Evolutionary conservation across 1,284 basidiomycete genomes (phyloP).

Genomic region (Marasmius tenuissimus): DNA sequence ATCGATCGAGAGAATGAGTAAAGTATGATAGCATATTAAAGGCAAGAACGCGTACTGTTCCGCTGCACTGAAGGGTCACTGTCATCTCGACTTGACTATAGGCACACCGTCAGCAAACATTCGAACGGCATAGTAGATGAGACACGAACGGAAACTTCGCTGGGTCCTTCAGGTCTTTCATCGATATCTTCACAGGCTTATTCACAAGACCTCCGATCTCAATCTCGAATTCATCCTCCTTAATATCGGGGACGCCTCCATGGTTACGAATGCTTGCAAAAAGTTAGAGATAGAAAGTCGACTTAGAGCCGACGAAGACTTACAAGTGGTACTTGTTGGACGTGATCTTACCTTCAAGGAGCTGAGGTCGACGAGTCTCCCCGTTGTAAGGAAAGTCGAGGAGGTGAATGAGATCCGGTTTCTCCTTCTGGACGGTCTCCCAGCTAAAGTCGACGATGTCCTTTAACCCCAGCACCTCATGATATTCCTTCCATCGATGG

Average conservation of each 20-base stretch:
- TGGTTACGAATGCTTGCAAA: slow-evolving; percentile 14
- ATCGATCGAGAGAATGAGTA: neutral
- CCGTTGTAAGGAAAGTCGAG: slow-evolving; percentile 57
- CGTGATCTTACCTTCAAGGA: slow-evolving; percentile 44
- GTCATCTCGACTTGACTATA: slow-evolving; percentile 48
- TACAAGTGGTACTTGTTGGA: slow-evolving; percentile 50
- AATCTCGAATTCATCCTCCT: slow-evolving; percentile 33
- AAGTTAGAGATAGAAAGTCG: slow-evolving; percentile 20
- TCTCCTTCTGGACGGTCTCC: slow-evolving; percentile 53
- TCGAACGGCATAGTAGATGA: neutral
- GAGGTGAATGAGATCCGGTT: slow-evolving; percentile 52
- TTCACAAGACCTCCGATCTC: slow-evolving; percentile 53
- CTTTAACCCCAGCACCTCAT: slow-evolving; percentile 47
- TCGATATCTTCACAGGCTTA: slow-evolving; percentile 38
- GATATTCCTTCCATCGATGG: slow-evolving; percentile 56
- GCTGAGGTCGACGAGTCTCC: slow-evolving; percentile 42
- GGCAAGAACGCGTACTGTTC: slow-evolving; percentile 27
- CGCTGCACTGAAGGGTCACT: slow-evolving; percentile 55
- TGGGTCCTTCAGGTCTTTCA: slow-evolving; percentile 48
- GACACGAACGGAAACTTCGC: slow-evolving; percentile 43
- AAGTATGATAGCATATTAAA: neutral
- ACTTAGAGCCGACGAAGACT: slow-evolving; percentile 14
- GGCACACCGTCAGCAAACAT: neutral
- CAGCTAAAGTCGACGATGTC: slow-evolving; percentile 51
- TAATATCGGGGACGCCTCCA: slow-evolving; percentile 15